A percentile compares a stretch with the other conserved stretches of the same genome.
Conservation (phyloP, 2,329 filamentous ascomycete genomes). For the Ascochyta koolunga region DNA sequence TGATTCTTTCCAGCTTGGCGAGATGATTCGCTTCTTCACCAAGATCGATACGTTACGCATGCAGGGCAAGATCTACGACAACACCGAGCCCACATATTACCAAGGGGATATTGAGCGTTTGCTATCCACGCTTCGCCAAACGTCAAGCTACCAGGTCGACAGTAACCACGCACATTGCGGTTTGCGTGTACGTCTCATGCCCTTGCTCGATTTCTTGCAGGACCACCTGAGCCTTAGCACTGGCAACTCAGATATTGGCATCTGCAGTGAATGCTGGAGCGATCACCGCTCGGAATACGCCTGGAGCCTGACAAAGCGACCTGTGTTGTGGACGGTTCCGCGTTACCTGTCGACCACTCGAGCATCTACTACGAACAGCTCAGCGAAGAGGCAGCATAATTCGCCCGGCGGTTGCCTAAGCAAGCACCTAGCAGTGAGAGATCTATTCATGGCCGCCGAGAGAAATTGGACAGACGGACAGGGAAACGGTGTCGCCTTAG, state of each 20-base stretch:
- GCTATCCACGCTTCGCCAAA: slow-evolving; percentile 67
- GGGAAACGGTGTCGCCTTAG: slow-evolving; percentile 19
- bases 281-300: slow-evolving; percentile 48
- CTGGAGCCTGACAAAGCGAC: slow-evolving; percentile 54
- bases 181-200: slow-evolving; percentile 67
- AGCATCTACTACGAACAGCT: slow-evolving; percentile 16
- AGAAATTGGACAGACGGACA: slow-evolving; percentile 44
- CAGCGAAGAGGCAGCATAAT: slow-evolving; percentile 29
- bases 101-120: slow-evolving; percentile 67
- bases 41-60: slow-evolving; percentile 67
- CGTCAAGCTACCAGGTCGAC: slow-evolving; percentile 76
- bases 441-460: slow-evolving; percentile 49
- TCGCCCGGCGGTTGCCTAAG: slow-evolving; percentile 39
- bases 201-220: slow-evolving; percentile 69
- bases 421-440: slow-evolving; percentile 41
- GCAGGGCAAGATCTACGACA: slow-evolving; percentile 51
- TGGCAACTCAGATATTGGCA: slow-evolving; percentile 47
- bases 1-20: slow-evolving; percentile 78
- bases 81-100: slow-evolving; percentile 55
- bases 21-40: slow-evolving; percentile 74
- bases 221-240: slow-evolving; percentile 45
- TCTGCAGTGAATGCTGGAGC: slow-evolving; percentile 55
- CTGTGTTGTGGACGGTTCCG: slow-evolving; percentile 50
- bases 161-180: slow-evolving; percentile 76
- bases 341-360: slow-evolving; percentile 28